Base-by-base conservation (phyloP, 2,329 filamentous ascomycete genomes). In the Neonectria punicea region DNA sequence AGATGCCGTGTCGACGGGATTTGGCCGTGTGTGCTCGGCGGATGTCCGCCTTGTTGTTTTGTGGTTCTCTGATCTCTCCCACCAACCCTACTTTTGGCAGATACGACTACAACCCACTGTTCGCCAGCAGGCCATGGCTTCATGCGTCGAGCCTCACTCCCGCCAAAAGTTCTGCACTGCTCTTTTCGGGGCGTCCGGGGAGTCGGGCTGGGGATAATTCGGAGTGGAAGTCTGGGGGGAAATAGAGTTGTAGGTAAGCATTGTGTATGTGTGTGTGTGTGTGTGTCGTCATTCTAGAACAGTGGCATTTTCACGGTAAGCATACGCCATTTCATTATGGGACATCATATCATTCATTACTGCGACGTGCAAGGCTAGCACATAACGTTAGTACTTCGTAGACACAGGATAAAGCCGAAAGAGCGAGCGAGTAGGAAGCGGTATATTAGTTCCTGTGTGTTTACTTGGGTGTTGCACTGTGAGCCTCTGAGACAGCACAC, bases 161-260 rank as follows among this genome's bases (percentile, higher is more conserved):
- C 34, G 43, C 54, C 55, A 58, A 36, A 55, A 55, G 55, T 58
- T 58, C 41, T 49, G 61, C 39, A 55, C 41, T 58, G 34, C 43
- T 10, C 49, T 44, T 30, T 55, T 41, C 50, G 61, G 55, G 18
- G 25, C 55, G 50, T 5, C 55, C 61, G 55, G 61, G 34, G 50
- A 28, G n/a, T 57, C 55, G 55, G 55, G 61, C 44, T 62, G n/a
- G 39, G 39, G 39, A 43, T 43, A 51, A 22, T 51, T 32, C 30
- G n/a, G 49, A 20, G 10, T 51, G 30, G 49, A 34, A 51, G 49
- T 34, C 49, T 58, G 30, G n/a, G 44, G 47, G 61, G 22, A 43
- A 54, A 49, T 63, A 54, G 49, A 50, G 61, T 41, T 58, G 54
- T 20, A 49, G 47, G 46, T 30, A 14, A 53, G 44, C 50, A 18